Conservation (phyloP, 2,329 filamentous ascomycete species). For the Torrubiella hemipterigena region DNA sequence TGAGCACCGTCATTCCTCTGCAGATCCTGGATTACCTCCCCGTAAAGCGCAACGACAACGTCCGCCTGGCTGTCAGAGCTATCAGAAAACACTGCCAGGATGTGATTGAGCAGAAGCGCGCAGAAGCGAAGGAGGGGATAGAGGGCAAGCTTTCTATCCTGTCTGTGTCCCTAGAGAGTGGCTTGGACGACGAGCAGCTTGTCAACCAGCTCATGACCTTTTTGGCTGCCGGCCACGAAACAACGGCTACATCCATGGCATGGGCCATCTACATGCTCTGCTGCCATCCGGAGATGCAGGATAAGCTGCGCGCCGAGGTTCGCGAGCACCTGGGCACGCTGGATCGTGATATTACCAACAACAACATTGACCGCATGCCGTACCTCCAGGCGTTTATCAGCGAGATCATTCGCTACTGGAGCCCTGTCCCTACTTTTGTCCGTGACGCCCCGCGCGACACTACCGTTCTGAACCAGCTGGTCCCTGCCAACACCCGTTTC, state of each 20-base stretch:
- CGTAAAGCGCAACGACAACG: not conserved
- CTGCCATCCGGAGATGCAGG: not conserved
- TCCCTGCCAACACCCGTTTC: constrained; percentile 54
- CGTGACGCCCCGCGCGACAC: constrained; percentile 62
- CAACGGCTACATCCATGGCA: constrained; percentile 1
- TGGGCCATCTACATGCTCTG: constrained; percentile 2
- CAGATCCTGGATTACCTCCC: not conserved
- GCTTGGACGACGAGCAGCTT: constrained; percentile 1
- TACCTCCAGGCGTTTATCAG: constrained; percentile 55
- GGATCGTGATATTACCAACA: not conserved
- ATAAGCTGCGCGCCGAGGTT: not conserved
- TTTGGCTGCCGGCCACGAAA: constrained; percentile 2
- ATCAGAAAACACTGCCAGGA: not conserved
- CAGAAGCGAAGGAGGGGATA: too few species aligned
- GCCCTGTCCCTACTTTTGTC: constrained; percentile 67
- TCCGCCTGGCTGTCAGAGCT: not conserved
- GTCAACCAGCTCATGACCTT: constrained; percentile 4
- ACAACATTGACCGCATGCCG: constrained; percentile 2
- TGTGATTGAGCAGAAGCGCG: not conserved
- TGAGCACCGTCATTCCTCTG: not conserved
- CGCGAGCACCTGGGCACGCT: not conserved
- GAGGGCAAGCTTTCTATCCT: constrained; percentile 1
- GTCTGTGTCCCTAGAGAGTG: not conserved
- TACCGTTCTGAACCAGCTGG: constrained; percentile 44
- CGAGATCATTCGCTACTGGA: constrained; percentile 68